Conservation (phyloP, 306 rosid genomes). For the Gastrolobium villosum region DNA sequence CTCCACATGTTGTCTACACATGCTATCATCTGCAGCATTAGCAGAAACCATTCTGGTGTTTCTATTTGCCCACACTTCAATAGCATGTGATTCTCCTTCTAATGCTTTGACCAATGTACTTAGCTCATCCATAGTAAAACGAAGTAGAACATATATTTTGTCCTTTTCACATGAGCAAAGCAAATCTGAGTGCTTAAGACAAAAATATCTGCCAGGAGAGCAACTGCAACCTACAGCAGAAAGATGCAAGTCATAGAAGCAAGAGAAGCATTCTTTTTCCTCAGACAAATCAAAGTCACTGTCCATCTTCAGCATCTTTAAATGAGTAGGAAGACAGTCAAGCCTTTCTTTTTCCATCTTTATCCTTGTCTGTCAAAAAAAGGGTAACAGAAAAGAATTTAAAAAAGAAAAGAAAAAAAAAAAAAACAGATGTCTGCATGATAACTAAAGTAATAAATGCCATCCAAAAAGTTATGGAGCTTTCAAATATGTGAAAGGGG, state of each 20-base stretch:
- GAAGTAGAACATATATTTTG: constrained; percentile 64
- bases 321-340: constrained; percentile 60
- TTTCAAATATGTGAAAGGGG: too few relatives aligned
- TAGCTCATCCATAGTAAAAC: constrained; percentile 62
- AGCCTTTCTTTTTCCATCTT: too few relatives aligned
- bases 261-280: constrained; percentile 85
- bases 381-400: too few relatives aligned
- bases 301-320: constrained; percentile 77
- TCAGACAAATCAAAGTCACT: constrained; percentile 62
- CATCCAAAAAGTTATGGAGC: too few relatives aligned
- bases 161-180: constrained; percentile 73
- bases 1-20: constrained; percentile 46
- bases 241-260: constrained; percentile 86
- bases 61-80: constrained; percentile 58
- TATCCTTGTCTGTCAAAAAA: too few relatives aligned
- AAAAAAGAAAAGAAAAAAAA: too few relatives aligned
- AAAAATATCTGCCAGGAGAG: constrained; percentile 77
- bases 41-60: constrained; percentile 46
- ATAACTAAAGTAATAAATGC: too few relatives aligned
- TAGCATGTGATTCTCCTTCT: constrained; percentile 66
- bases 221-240: constrained; percentile 82
- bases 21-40: constrained; percentile 37
- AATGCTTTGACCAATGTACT: constrained; percentile 70
- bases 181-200: constrained; percentile 72
- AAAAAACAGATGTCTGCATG: too few relatives aligned